phyloP scores from a whole-genome alignment of 2,329 filamentous ascomycete genomes.

The Cladorrhinum sp. region DNA sequence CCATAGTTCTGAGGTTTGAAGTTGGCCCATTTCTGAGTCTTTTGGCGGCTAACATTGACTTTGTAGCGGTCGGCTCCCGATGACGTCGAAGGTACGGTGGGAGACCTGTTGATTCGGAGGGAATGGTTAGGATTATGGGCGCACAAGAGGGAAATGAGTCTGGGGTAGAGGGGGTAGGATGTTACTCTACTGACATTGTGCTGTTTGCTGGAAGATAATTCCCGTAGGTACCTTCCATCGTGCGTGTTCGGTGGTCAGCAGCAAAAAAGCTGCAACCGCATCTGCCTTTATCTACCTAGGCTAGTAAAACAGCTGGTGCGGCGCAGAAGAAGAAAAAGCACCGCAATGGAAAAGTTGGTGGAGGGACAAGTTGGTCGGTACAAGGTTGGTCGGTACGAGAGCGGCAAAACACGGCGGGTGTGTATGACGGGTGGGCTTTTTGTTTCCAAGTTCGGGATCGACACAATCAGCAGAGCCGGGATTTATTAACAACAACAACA shows the following conservation, averaged over 20 bases:
- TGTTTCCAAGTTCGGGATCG: background rate
- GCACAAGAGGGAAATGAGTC: background rate
- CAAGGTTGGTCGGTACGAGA: conserved; percentile 7
- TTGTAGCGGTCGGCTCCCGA: conserved; percentile 54
- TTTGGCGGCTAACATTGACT: conserved; percentile 81
- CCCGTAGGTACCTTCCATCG: conserved; percentile 33
- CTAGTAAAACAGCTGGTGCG: background rate
- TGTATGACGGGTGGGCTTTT: background rate
- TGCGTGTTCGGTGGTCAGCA: conserved; percentile 10
- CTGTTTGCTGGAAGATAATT: conserved; percentile 29
- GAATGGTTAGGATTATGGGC: conserved; percentile 4
- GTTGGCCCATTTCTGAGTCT: conserved; percentile 94
- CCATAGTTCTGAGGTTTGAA: conserved; percentile 85
- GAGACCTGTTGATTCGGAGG: conserved; percentile 22
- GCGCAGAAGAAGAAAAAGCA: background rate
- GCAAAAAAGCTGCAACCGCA: conserved; percentile 2
- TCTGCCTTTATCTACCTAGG: background rate
- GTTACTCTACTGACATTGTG: conserved; percentile 25
- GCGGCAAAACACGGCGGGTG: conserved; percentile 14
- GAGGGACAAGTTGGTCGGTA: background rate
- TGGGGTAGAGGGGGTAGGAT: background rate
- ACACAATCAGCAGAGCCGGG: background rate
- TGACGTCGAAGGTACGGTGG: conserved; percentile 19
- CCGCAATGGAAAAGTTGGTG: background rate
- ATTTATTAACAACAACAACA: background rate